Evolutionary conservation across 2,329 filamentous ascomycete species (phyloP).

Genomic region (Ophioceras dolichostomum): DNA sequence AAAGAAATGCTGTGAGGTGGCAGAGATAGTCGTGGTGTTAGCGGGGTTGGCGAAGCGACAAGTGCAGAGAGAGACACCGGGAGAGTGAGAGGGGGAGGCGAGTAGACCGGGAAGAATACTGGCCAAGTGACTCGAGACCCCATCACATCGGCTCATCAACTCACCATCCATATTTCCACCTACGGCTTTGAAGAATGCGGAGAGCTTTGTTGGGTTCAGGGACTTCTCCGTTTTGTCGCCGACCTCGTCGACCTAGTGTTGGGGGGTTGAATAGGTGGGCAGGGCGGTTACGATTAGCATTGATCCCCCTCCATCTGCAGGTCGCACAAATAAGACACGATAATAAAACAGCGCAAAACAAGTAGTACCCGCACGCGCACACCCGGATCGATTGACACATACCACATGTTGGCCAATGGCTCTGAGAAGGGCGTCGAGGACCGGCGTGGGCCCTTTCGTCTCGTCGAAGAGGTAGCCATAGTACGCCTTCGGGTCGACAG

Average conservation of each 20-base stretch:
- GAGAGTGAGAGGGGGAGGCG: background rate
- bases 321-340: too few species aligned
- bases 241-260: constrained; percentile 42
- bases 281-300: too few species aligned
- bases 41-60: background rate
- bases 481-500: constrained; percentile 20
- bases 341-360: too few species aligned
- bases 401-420: constrained; percentile 62
- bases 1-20: constrained; percentile 49
- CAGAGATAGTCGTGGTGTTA: background rate
- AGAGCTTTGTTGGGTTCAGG: constrained; percentile 56
- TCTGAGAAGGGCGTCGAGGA: constrained; percentile 55
- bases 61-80: background rate
- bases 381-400: too few species aligned
- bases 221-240: constrained; percentile 40
- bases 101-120: background rate
- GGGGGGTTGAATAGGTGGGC: too few species aligned
- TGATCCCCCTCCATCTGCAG: too few species aligned
- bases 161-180: constrained; percentile 63
- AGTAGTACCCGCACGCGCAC: too few species aligned
- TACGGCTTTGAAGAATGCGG: constrained; percentile 64
- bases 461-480: constrained; percentile 59
- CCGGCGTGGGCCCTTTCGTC: constrained; percentile 54
- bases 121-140: too few species aligned
- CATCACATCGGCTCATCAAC: constrained; percentile 8